Evolutionary conservation across 2,329 filamentous ascomycete genomes (phyloP).

Genomic region (Cryphonectria nitschkei): DNA sequence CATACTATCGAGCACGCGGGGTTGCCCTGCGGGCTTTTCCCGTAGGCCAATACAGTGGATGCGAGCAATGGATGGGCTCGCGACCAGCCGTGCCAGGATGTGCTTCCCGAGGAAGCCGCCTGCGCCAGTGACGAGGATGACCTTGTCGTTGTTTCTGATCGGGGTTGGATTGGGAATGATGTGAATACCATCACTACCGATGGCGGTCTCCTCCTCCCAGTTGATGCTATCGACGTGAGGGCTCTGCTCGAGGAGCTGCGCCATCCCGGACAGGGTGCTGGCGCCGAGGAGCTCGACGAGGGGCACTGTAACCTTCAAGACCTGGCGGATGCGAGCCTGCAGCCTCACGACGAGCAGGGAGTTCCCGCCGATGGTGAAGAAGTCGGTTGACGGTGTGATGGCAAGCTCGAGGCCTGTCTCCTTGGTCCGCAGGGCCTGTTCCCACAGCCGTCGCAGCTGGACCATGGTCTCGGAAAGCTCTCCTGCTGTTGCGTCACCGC

Average conservation of each 20-base stretch:
- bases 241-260: constrained; percentile 34
- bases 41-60: constrained; percentile 50
- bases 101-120: constrained; percentile 45
- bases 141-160: neutral
- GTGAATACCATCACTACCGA: constrained; percentile 12
- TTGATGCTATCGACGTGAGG: constrained; percentile 11
- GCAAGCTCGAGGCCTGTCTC: neutral
- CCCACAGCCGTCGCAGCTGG: neutral
- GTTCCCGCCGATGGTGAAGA: constrained; percentile 47
- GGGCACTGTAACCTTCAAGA: neutral
- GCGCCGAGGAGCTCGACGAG: neutral
- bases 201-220: constrained; percentile 31
- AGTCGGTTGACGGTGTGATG: constrained; percentile 36
- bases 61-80: constrained; percentile 36
- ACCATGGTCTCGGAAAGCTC: neutral
- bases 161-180: neutral
- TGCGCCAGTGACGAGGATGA: constrained; percentile 41
- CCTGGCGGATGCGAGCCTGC: constrained; percentile 43
- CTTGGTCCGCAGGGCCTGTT: neutral
- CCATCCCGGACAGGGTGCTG: constrained; percentile 45
- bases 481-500: too few relatives aligned
- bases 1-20: neutral
- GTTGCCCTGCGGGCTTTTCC: neutral
- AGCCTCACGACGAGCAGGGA: constrained; percentile 46
- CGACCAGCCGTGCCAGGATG: constrained; percentile 43